Conservation (phyloP, 768 basidiomycete genomes). For the Ephemerocybe angulata region DNA sequence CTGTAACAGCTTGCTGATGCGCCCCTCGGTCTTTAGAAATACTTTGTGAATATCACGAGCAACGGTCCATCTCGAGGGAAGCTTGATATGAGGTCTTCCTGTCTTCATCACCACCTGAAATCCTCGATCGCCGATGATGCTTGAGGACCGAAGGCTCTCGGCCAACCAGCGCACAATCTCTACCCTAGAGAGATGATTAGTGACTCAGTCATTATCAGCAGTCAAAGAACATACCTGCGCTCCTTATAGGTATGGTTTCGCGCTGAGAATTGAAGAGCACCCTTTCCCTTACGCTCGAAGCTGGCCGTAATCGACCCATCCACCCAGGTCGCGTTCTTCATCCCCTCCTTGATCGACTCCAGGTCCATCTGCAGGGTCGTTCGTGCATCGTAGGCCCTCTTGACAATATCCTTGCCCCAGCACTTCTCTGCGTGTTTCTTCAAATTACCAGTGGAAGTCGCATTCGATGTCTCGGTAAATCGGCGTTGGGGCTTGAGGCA, state of each 20-base stretch:
- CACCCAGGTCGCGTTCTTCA: constrained; percentile 3
- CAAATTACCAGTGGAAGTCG: constrained; percentile 26
- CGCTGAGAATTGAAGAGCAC: constrained; percentile 26
- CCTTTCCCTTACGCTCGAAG: constrained; percentile 29
- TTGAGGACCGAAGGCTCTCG: constrained; percentile 29
- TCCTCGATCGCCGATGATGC: constrained; percentile 30
- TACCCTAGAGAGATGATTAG: constrained; percentile 13
- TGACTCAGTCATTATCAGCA: not conserved
- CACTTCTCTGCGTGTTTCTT: constrained; percentile 25
- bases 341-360: constrained; percentile 3
- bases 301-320: constrained; percentile 20
- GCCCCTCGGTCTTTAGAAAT: constrained; percentile 14
- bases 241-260: constrained; percentile 21
- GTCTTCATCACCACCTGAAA: constrained; percentile 30
- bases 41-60: constrained; percentile 27
- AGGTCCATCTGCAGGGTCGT: constrained; percentile 8
- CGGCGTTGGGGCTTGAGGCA: too few relatives aligned
- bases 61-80: constrained; percentile 30
- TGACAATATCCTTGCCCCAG: constrained; percentile 24
- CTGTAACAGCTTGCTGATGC: constrained; percentile 23
- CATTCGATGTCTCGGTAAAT: constrained; percentile 24
- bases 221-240: constrained; percentile 14
- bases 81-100: constrained; percentile 25
- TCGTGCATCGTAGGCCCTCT: not conserved
- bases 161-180: constrained; percentile 35